phyloP scores from a whole-genome alignment of 768 basidiomycete species.

The Mycena floridula region DNA sequence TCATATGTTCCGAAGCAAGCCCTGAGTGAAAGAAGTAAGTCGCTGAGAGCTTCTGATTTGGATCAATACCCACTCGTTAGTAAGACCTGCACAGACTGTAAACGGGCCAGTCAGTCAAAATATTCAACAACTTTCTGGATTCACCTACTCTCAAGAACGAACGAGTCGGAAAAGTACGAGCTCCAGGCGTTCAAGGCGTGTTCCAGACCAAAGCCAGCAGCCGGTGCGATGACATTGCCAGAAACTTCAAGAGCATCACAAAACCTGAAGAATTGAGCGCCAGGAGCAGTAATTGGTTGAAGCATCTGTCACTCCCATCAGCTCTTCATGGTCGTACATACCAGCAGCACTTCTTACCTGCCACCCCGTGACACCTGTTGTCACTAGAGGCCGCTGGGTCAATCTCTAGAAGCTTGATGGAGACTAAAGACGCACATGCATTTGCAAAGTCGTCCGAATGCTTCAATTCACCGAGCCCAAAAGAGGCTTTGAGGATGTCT shows the following conservation, averaged over 20 bases:
- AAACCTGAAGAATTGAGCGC: slow-evolving; percentile 48
- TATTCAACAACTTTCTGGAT: not conserved
- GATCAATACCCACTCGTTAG: not conserved
- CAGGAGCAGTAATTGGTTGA: slow-evolving; percentile 42
- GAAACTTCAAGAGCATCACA: slow-evolving; percentile 67
- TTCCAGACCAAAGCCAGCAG: slow-evolving; percentile 54
- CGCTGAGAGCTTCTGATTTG: not conserved
- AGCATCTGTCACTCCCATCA: slow-evolving; percentile 66
- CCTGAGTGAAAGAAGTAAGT: slow-evolving; percentile 29
- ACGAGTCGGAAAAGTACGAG: slow-evolving; percentile 46
- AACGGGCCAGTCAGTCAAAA: not conserved
- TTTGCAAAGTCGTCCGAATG: slow-evolving; percentile 66
- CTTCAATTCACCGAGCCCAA: slow-evolving; percentile 50
- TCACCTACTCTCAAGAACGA: slow-evolving; percentile 15
- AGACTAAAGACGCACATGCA: slow-evolving; percentile 31
- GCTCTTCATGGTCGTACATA: slow-evolving; percentile 35
- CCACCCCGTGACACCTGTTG: no score
- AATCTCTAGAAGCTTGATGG: no score
- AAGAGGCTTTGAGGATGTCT: slow-evolving; percentile 45
- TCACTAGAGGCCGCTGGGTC: no score
- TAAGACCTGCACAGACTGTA: not conserved
- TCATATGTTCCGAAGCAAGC: slow-evolving; percentile 28
- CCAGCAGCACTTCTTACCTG: slow-evolving; percentile 20
- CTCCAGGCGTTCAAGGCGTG: slow-evolving; percentile 59
- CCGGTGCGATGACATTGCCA: slow-evolving; percentile 42